Conservation (phyloP, 1,284 basidiomycete species). For the Tilletiopsis washingtonensis region DNA sequence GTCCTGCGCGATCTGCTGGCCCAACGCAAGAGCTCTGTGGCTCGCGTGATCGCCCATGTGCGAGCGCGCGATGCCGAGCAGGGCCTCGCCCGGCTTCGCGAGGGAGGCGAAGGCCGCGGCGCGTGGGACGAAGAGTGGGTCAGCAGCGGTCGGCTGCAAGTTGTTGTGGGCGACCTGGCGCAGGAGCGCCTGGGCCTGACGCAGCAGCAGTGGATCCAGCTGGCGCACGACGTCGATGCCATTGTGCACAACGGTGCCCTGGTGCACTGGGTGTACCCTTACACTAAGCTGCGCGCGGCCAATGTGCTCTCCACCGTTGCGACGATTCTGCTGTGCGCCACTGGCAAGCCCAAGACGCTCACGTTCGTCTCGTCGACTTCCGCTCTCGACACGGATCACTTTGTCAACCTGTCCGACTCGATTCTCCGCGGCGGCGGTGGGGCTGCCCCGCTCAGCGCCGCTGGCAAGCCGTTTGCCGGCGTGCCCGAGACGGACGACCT, state of each 20-base stretch:
- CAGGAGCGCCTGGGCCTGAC: constrained; percentile 66
- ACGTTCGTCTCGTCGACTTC: constrained; percentile 93
- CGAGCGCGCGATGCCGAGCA: constrained; percentile 62
- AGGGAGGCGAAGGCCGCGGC: constrained; percentile 72
- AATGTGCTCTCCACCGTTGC: constrained; percentile 87
- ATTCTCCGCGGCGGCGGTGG: constrained; percentile 6
- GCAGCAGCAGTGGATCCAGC: constrained; percentile 59
- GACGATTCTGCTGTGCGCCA: constrained; percentile 67
- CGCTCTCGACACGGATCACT: constrained; percentile 82
- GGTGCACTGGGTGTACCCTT: constrained; percentile 99
- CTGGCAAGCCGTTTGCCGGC: constrained; percentile 51
- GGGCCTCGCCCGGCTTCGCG: constrained; percentile 65
- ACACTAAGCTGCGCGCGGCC: constrained; percentile 79
- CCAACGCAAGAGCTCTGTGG: constrained; percentile 56
- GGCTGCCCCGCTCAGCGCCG: constrained; percentile 8
- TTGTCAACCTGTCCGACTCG: constrained; percentile 73
- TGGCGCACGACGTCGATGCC: constrained; percentile 70
- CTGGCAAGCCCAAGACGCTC: constrained; percentile 68
- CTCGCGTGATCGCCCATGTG: constrained; percentile 85
- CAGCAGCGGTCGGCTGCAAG: constrained; percentile 61
- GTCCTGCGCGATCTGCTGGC: constrained; percentile 73
- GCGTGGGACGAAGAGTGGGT: constrained; percentile 92
- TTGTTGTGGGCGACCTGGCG: constrained; percentile 80
- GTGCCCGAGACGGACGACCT: constrained; percentile 82
- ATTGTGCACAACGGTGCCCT: constrained; percentile 93